Evolutionary conservation across 2,329 filamentous ascomycete genomes (phyloP), one percentile per base, ranked within the genome.

Genomic region (Apiospora koreana): DNA sequence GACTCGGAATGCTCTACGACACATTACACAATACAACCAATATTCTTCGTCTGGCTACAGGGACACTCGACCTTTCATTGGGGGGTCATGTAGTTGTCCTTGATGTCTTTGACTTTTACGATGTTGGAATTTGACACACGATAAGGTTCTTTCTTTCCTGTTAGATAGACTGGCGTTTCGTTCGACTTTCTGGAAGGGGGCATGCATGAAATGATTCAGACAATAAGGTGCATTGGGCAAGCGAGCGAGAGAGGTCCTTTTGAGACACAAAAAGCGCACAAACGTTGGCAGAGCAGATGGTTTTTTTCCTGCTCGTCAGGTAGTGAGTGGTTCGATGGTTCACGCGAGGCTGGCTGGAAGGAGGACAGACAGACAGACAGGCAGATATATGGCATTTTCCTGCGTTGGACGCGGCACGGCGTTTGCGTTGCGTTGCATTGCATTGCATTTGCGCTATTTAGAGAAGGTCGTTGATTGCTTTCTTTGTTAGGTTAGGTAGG

Each of bases 201-300:
- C 54, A 62, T 38, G 54, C 54, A 62, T 62, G 54, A 38, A 38
- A 62, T 35, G 54, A 62, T 62, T 62, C 31, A 38, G 54, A 23
- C 54, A 62, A 38, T 62, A 38, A n/a, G 54, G 54, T 62, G 54
- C 54, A 62, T 62, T 62, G 54, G 54, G 54, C 54, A 62, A 62
- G 54, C 54, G 54, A 62, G 54, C 54, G 54, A 58, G 41, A 58
- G 41, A 46, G 31, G 54, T 38, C 54, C 21, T 62, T 62, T 62
- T 16, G 31, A 62, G 54, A 38, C 31, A 62, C 48, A 54, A 54
- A 62, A 62, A 62, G 31, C 31, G 31, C 54, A 38, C 54, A 23
- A 21, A 16, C 12, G 16, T 35, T 62, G 31, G 54, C 54, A 8
- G 54, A 62, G 31, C 54, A 18, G 28, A 62, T n/a, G 21, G 54